Conservation (phyloP, 345 rosid genomes). For the Combretum micranthum region DNA sequence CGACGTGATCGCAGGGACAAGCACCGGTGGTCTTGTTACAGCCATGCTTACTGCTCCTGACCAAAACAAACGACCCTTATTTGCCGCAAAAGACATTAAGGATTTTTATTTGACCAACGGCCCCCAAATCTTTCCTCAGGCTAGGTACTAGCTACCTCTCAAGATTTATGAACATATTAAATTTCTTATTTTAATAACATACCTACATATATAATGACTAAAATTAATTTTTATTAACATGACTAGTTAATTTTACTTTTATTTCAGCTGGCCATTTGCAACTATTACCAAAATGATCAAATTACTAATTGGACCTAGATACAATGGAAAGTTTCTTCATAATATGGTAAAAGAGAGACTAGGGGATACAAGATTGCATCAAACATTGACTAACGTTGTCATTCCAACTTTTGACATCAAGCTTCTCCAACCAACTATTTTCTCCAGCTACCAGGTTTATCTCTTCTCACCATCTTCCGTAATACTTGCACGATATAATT, state of each 20-base stretch:
- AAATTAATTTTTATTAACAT: neutral
- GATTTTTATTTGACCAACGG: slow-evolving; percentile 17
- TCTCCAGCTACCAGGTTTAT: slow-evolving; percentile 23
- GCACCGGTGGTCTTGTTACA: slow-evolving; percentile 37
- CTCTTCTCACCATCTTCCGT: neutral
- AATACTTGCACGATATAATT: no score
- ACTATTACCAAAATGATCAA: slow-evolving; percentile 5
- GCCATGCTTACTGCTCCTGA: slow-evolving; percentile 31
- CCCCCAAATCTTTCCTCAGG: slow-evolving; percentile 25
- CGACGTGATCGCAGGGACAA: slow-evolving; percentile 30
- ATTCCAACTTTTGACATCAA: slow-evolving; percentile 35
- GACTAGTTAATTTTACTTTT: neutral
- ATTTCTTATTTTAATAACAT: no score
- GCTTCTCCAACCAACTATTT: slow-evolving; percentile 28
- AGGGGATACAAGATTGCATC: slow-evolving; percentile 17
- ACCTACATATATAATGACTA: no score
- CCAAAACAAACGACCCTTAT: slow-evolving; percentile 24
- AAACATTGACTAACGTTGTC: slow-evolving; percentile 29
- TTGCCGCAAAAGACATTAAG: slow-evolving; percentile 34
- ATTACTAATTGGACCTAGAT: slow-evolving; percentile 23
- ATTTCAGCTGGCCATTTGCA: slow-evolving; percentile 8
- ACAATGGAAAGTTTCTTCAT: slow-evolving; percentile 25
- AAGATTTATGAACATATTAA: no score
- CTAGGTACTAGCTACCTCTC: no score
- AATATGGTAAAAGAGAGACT: slow-evolving; percentile 17